These are phyloP conservation scores for Citrullus colocynthis DNA, from an alignment of 306 rosid species.

Conservation along the genomic window DNA sequence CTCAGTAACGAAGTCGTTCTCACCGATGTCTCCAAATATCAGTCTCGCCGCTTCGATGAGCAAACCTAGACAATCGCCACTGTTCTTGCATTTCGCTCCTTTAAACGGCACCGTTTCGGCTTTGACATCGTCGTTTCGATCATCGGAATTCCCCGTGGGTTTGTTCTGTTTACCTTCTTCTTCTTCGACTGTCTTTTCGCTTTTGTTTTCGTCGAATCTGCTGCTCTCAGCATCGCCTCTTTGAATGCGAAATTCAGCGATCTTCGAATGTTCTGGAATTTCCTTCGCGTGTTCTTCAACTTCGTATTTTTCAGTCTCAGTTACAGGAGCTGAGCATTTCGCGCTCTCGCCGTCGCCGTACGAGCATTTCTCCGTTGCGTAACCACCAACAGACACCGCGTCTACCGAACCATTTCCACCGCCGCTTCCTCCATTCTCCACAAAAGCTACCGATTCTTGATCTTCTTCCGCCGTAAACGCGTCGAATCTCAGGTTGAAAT, in stretches of 20 bases:
- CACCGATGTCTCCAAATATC: constrained; percentile 11
- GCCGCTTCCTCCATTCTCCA: neutral
- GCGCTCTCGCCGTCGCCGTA: neutral
- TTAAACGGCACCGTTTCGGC: constrained; percentile 14
- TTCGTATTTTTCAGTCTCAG: neutral
- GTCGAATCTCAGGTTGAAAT: constrained; percentile 23
- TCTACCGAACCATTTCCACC: neutral
- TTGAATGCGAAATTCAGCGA: neutral
- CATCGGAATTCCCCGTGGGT: neutral
- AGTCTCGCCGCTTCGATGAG: constrained; percentile 38
- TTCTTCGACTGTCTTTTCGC: constrained; percentile 4
- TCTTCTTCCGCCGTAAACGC: constrained; percentile 1
- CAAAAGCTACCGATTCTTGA: constrained; percentile 6
- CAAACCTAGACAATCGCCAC: constrained; percentile 22
- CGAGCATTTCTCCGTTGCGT: neutral
- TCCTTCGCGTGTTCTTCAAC: neutral
- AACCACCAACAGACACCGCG: neutral
- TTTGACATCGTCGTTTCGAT: neutral
- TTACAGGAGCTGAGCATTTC: neutral
- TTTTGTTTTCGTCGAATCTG: neutral
- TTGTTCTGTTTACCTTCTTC: neutral
- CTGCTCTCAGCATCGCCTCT: constrained; percentile 1
- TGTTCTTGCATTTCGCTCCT: neutral
- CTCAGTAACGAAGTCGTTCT: constrained; percentile 16
- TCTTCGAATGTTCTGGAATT: constrained; percentile 7